Conservation (phyloP, 805 yeast species). For the Saturnispora serradocipensis region DNA sequence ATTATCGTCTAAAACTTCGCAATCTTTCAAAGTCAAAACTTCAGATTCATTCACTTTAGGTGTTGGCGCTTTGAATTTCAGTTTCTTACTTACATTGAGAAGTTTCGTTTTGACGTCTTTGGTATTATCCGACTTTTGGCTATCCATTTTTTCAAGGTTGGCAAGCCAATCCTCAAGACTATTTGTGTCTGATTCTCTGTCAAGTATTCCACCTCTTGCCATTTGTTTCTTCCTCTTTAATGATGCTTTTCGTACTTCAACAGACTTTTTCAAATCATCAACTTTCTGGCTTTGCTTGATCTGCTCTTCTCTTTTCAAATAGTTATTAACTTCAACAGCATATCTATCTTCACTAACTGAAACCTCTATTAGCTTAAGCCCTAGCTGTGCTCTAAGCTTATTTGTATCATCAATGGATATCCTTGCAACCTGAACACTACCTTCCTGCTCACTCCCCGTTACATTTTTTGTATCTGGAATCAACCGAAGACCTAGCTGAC, state of each 20-base stretch:
- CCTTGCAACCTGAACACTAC: background rate
- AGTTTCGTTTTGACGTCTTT: background rate
- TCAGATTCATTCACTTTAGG: conserved; percentile 7
- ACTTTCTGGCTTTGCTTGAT: conserved; percentile 26
- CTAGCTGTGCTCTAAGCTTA: conserved; percentile 33
- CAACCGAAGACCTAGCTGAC: conserved; percentile 15
- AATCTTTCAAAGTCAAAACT: conserved; percentile 53
- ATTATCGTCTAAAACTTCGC: conserved; percentile 10
- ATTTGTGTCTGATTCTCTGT: conserved; percentile 21
- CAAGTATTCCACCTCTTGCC: conserved; percentile 22
- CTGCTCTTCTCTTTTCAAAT: conserved; percentile 26
- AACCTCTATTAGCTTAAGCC: conserved; percentile 28
- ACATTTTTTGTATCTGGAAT: background rate
- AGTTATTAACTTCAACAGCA: conserved; percentile 30
- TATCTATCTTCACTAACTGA: background rate
- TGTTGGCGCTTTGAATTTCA: background rate
- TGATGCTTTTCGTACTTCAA: conserved; percentile 12
- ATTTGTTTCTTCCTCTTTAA: conserved; percentile 17
- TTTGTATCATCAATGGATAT: conserved; percentile 41
- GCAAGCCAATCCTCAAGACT: conserved; percentile 28
- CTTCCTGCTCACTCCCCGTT: background rate
- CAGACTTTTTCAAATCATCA: conserved; percentile 15
- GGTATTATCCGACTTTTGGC: conserved; percentile 3
- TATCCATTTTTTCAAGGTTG: conserved; percentile 18
- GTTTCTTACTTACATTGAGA: background rate